Evolutionary conservation across 1,284 basidiomycete species (phyloP).

Genomic region (Rhodotorula glutinis): DNA sequence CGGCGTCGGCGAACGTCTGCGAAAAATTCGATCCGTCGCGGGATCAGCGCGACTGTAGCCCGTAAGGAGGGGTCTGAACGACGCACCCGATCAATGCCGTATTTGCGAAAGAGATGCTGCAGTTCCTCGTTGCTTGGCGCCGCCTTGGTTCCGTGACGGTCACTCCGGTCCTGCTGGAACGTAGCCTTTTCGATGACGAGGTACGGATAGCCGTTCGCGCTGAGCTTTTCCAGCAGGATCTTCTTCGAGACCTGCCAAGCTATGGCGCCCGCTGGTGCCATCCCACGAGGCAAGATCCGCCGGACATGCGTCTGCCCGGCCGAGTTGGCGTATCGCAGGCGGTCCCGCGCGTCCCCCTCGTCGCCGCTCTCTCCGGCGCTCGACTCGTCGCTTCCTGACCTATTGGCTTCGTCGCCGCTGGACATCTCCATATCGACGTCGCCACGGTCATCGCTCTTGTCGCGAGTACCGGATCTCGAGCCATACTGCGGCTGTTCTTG

Average conservation of each 20-base stretch:
- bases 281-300: constrained; percentile 9
- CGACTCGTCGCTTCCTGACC: background rate
- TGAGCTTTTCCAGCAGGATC: constrained; percentile 32
- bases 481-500: background rate
- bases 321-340: constrained; percentile 17
- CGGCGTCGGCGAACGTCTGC: constrained; percentile 44
- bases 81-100: constrained; percentile 28
- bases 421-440: constrained; percentile 37
- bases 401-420: constrained; percentile 13
- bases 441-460: constrained; percentile 1
- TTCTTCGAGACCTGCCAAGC: constrained; percentile 36
- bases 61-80: background rate
- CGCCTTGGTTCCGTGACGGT: constrained; percentile 23
- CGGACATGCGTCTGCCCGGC: background rate
- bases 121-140: constrained; percentile 40
- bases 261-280: constrained; percentile 28
- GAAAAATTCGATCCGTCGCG: background rate
- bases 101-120: constrained; percentile 37
- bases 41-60: background rate
- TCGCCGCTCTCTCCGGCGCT: constrained; percentile 7
- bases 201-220: constrained; percentile 25
- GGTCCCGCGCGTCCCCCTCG: constrained; percentile 20
- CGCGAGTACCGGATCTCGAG: background rate
- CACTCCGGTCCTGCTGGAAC: constrained; percentile 29
- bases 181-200: constrained; percentile 20